These are phyloP conservation scores for Eragrostis tef DNA, from an alignment of 202 grass and related monocot species.

Conservation along the genomic window DNA sequence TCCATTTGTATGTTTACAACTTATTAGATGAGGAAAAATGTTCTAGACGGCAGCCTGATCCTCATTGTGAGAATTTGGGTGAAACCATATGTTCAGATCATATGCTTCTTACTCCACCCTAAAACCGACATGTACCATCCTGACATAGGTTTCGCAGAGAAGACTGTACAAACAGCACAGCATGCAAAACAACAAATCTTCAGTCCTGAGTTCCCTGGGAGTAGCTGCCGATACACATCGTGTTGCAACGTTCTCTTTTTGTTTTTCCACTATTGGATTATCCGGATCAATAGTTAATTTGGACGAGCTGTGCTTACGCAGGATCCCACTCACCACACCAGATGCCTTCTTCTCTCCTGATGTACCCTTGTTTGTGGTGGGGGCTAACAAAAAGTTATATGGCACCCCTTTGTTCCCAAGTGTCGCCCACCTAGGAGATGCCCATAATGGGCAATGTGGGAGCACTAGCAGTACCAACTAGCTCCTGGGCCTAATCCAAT, in stretches of 20 bases:
- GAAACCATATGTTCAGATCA: background rate
- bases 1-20: background rate
- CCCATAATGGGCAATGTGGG: conserved; percentile 31
- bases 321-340: conserved; percentile 28
- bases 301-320: conserved; percentile 23
- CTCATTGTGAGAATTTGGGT: background rate
- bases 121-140: background rate
- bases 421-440: conserved; percentile 41
- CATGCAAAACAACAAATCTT: conserved; percentile 7
- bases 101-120: background rate
- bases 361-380: conserved; percentile 41
- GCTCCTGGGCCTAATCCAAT: conserved; percentile 14
- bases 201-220: conserved; percentile 11
- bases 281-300: conserved; percentile 46
- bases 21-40: background rate
- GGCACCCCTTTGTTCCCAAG: conserved; percentile 33
- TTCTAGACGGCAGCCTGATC: background rate
- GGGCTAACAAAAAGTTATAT: conserved; percentile 32
- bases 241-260: conserved; percentile 22
- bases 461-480: conserved; percentile 1
- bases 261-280: conserved; percentile 17
- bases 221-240: conserved; percentile 27
- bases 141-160: background rate
- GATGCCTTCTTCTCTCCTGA: conserved; percentile 28
- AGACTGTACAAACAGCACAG: conserved; percentile 36